These are phyloP conservation scores for Anthracocystis setariae DNA, from an alignment of 1,284 basidiomycete species.

Conservation along the genomic window DNA sequence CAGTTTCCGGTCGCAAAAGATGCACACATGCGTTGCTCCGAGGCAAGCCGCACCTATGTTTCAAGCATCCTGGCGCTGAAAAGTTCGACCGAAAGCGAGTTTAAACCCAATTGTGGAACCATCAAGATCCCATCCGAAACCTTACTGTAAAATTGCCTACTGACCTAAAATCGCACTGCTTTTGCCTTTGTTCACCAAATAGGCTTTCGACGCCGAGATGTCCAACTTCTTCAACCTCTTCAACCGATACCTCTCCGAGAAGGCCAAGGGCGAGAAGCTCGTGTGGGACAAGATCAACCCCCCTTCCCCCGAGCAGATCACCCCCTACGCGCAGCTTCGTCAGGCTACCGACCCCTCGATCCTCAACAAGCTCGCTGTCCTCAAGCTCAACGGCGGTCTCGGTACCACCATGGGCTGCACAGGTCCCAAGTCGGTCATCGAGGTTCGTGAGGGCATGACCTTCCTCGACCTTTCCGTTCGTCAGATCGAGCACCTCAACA, in stretches of 20 bases:
- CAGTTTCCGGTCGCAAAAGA: no score
- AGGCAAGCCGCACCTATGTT: no score
- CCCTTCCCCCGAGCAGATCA: slow-evolving; percentile 89
- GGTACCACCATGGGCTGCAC: slow-evolving; percentile 94
- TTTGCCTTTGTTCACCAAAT: not conserved
- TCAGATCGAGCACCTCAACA: slow-evolving; percentile 87
- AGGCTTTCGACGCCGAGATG: slow-evolving; percentile 99
- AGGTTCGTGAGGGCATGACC: slow-evolving; percentile 86
- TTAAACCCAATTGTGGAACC: no score
- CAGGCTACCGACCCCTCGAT: slow-evolving; percentile 62
- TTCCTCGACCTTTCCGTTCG: slow-evolving; percentile 97
- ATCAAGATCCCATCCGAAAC: no score
- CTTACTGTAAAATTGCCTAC: not conserved
- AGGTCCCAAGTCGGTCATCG: slow-evolving; percentile 72
- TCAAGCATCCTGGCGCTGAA: no score
- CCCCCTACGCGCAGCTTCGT: slow-evolving; percentile 81
- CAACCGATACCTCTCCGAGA: slow-evolving; percentile 94
- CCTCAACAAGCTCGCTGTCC: slow-evolving; percentile 80
- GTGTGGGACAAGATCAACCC: slow-evolving; percentile 98
- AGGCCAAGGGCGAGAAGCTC: slow-evolving; percentile 91
- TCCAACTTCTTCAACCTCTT: slow-evolving; percentile 98
- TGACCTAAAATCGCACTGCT: not conserved
- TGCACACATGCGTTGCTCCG: no score
- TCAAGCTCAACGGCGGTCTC: slow-evolving; percentile 99
- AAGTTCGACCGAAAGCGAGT: no score